Base-by-base conservation (phyloP, 139 green algal genomes). In the Tetraselmis chui region DNA sequence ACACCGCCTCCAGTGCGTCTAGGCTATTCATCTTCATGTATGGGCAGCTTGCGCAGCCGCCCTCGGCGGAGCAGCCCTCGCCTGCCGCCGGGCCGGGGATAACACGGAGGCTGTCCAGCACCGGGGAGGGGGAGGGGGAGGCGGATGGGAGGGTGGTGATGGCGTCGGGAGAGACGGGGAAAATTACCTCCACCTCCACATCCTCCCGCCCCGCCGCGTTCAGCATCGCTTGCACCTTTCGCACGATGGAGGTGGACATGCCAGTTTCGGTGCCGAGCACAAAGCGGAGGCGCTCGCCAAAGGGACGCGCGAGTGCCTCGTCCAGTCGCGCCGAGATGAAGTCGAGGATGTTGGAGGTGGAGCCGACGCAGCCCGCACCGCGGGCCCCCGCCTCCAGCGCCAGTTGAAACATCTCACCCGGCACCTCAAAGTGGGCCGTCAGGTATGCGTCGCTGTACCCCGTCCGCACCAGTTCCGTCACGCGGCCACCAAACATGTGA, bases 1-100 rank as follows among this genome's bases (percentile, higher is more conserved):
- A 92, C 28, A 96, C 90, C 27, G 24, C 26, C 45, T 88, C 29
- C 77, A 96, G 83, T 30, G 91, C 92, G 0, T 31, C 29, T 76
- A 97, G 86, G 25, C 82, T 93, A 90, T 97, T 98, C 93, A 98
- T 97, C 86, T 97, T 97, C 96, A 99, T 99, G 89, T 97, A 99
- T 0, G 96, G 96, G 90, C 96, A 99, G 29, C 92, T 92, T 0
- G 96, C 96, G 83, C 96, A 99, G 75, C 96, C 96, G 28, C 96
- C 96, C 85, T 97, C 92, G 23, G 92, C 31, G 1, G 89, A 94
- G 86, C 96, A 99, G 23, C 96, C 96, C 87, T 99, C 96, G 24
- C 96, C 96, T 30, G 26, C 79, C 78, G 59, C 87, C 84, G 78
- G 88, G 82, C 78, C 94, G 85, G 82, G 91, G 29, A 93, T 79